Base-by-base conservation (phyloP, 306 rosid genomes). In the Dryas drummondii region DNA sequence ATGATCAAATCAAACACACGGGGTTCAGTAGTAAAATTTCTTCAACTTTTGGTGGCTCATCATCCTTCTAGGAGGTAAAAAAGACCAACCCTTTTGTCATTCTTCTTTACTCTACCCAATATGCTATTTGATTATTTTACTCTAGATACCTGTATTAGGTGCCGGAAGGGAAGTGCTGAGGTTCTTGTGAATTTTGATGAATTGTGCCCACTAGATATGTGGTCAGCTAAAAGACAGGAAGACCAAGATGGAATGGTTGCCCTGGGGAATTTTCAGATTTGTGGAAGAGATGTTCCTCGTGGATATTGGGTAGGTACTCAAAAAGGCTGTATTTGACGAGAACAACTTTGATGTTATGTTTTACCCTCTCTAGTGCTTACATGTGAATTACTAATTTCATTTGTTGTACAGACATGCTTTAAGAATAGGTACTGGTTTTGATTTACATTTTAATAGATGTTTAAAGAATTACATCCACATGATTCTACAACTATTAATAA, bases 221-320 rank as follows among this genome's bases (percentile, higher is more conserved):
- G 67, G 86, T 71, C 84, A 60, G 58, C 67, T 64, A 70, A 60
- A 58, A 83, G 81, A 71, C 84, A 73, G 81, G 87, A 80, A 81
- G 85, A 80, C 72, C 80, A 77, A 75, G 79, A 78, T 64, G 89
- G 77, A 16, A 79, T 79, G 27, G 74, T 69, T 67, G 72, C 83
- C 46, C 61, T 77, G 73, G 78, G 10, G 67, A 80, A 80, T 76
- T 65, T 91, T 79, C 88, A 90, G 83, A 87, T 94, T 76, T 94
- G 99, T 65, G 97, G 99, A 80, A 90, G 86, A 82, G 97, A 88
- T 53, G 88, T 92, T 78, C 99, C 99, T 82, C 97, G 93, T 41
- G 99, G 99, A 73, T 94, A 94, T 80, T 94, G 97, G 99, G 99
- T 94, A 78, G 56, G 87, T 73, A 74, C 76, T 78, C 51, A 53